These are phyloP conservation scores for Metschnikowia sp. DNA, from an alignment of 805 yeast species.

Conservation along the genomic window DNA sequence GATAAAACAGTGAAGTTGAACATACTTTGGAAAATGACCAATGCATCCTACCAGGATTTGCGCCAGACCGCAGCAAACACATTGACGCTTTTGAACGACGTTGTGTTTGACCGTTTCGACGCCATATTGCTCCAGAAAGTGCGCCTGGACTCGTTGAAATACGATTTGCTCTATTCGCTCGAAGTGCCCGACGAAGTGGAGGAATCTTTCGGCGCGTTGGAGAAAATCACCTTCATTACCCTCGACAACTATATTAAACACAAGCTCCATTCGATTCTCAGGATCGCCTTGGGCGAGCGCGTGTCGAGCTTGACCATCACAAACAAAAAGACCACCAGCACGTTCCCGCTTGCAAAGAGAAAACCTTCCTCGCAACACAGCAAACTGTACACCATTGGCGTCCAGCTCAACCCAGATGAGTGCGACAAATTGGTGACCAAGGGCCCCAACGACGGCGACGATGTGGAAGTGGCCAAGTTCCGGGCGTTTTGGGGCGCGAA, in stretches of 20 bases:
- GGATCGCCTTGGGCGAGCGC: slow-evolving; percentile 54
- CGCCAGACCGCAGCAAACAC: slow-evolving; percentile 69
- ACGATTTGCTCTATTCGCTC: slow-evolving; percentile 60
- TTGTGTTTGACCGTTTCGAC: slow-evolving; percentile 78
- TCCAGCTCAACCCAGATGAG: slow-evolving; percentile 66
- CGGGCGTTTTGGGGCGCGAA: slow-evolving; percentile 86
- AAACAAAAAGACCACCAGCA: slow-evolving; percentile 19
- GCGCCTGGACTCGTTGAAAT: slow-evolving; percentile 52
- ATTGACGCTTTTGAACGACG: slow-evolving; percentile 65
- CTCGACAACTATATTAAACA: slow-evolving; percentile 63
- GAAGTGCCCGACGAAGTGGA: slow-evolving; percentile 41
- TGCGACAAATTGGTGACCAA: slow-evolving; percentile 80
- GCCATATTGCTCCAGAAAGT: slow-evolving; percentile 67
- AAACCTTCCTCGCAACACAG: slow-evolving; percentile 42
- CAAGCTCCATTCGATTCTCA: slow-evolving; percentile 56
- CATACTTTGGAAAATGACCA: slow-evolving; percentile 76
- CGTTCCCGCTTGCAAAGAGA: slow-evolving; percentile 49
- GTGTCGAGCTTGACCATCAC: slow-evolving; percentile 36
- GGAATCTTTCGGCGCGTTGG: slow-evolving; percentile 61
- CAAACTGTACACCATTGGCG: slow-evolving; percentile 48
- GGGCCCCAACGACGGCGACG: slow-evolving; percentile 65
- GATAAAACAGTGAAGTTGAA: slow-evolving; percentile 77
- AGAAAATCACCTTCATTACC: slow-evolving; percentile 67
- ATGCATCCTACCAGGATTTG: slow-evolving; percentile 58
- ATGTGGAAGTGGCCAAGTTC: slow-evolving; percentile 58